Base-by-base conservation (phyloP, 805 yeast genomes). In the Yamadazyma scolyti region DNA sequence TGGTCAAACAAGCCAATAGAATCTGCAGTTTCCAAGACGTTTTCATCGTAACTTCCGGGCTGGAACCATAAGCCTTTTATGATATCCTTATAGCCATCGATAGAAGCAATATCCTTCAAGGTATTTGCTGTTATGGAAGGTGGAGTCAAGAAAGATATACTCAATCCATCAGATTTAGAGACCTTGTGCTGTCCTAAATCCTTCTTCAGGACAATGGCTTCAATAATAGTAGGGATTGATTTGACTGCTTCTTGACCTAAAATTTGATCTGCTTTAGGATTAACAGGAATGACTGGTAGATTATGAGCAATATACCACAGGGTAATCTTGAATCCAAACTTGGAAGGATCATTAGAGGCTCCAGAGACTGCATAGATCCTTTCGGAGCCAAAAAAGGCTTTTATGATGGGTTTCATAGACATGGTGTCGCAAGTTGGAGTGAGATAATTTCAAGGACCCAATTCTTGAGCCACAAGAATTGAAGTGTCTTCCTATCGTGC, bases 31-130 rank as follows among this genome's bases (percentile, higher is more conserved):
- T 68, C 58, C 11, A 81, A 59, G 3, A 73, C 74, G 9, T 61
- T 66, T 2, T 50, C 47, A 45, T 81, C 78, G 43, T 73, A 83
- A 14, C 87, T 73, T 0, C 94, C 95, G 0, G 95, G 95, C 48
- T 85, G 95, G 43, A 82, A 78, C 95, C 95, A 86, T 10, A 83
- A 58, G 1, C 80, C 77, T 44, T 71, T 71, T 10, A 82, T 57
- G 0, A 56, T 34, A 10, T 47, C 30, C 18, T 54, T 45, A 35
- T 73, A 55, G 10, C 64, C 64, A 8, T 63, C 53, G 21, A 79
- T 47, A 0, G 68, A 50, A 5, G 65, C 51, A 11, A 68, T 58
- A 25, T 56, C 59, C 21, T 49, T 43, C 19, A 66, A 49, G 0
- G 68, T 63, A 2, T 39, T 28, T 2, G 40, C 40, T 2, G 87